Percentiles rank a stretch among this genome's conserved stretches.
These are phyloP conservation scores for Ampelomyces quisqualis DNA, from an alignment of 2,329 filamentous ascomycete species.

Conservation along the genomic window DNA sequence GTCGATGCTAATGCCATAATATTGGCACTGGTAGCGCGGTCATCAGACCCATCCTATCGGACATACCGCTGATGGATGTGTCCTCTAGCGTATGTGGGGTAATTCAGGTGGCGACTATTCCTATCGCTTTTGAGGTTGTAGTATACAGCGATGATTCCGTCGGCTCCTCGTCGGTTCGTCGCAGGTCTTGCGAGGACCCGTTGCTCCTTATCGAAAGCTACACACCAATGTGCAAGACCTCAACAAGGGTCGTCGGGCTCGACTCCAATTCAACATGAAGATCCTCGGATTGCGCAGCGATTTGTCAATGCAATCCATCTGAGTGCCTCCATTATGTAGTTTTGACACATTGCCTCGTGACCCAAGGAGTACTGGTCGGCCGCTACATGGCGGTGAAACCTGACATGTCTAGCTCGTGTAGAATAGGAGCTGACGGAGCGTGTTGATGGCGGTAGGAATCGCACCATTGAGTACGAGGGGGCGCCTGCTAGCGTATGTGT, in stretches of 20 bases:
- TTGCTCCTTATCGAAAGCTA: conserved; percentile 5
- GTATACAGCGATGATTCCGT: conserved; percentile 2
- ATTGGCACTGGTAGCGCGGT: background rate
- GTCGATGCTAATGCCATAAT: background rate
- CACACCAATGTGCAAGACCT: conserved; percentile 2
- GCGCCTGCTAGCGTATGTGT: conserved; percentile 29
- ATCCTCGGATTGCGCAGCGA: conserved; percentile 11
- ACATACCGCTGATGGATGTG: conserved; percentile 5
- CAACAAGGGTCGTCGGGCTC: conserved; percentile 6
- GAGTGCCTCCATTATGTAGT: conserved; percentile 15
- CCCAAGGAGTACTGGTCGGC: conserved; percentile 2
- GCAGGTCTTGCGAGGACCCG: conserved; percentile 12
- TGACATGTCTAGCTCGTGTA: conserved; percentile 36
- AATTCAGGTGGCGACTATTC: conserved; percentile 15
- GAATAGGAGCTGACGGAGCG: conserved; percentile 24
- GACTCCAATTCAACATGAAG: conserved; percentile 3
- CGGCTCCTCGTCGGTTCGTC: conserved; percentile 21
- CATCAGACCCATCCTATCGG: conserved; percentile 9
- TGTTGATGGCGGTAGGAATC: conserved; percentile 15
- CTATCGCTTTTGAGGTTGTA: conserved; percentile 4
- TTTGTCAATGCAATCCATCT: conserved; percentile 9
- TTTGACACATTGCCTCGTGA: conserved; percentile 12
- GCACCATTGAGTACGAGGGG: conserved; percentile 17
- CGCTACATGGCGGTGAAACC: conserved; percentile 11
- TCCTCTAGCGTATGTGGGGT: conserved; percentile 19